Percentiles rank a stretch among this genome's conserved stretches.
Conservation (phyloP, 345 rosid genomes). For the Eucalyptus pauciflora region DNA sequence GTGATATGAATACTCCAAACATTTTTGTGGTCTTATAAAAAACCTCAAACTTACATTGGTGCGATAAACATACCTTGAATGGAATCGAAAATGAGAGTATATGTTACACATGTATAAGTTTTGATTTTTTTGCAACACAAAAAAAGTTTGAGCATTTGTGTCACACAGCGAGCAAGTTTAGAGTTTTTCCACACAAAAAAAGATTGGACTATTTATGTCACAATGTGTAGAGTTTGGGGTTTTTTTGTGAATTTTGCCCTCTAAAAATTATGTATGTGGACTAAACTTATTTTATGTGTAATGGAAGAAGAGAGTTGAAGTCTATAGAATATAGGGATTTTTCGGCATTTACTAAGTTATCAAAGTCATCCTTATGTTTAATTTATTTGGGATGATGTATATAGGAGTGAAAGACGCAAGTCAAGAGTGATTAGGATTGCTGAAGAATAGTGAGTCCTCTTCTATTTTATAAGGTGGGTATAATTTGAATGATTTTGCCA, state of each 20-base stretch:
- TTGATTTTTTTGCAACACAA: no score
- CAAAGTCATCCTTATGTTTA: not conserved
- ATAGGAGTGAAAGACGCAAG: not conserved
- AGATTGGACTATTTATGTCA: no score
- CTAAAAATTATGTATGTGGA: not conserved
- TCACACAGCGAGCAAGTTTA: no score
- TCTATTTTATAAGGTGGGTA: not conserved
- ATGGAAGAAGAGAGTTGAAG: not conserved
- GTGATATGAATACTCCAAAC: no score
- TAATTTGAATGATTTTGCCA: not conserved
- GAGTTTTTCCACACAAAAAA: no score
- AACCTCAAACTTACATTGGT: no score
- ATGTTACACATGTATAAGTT: no score
- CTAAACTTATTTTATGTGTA: not conserved
- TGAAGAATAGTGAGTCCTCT: not conserved
- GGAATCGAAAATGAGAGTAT: accelerated
- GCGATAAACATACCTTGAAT: no score
- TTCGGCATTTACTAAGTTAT: not conserved
- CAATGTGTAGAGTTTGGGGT: no score
- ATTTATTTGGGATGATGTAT: not conserved
- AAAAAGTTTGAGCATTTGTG: no score
- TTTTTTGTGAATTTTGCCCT: no score
- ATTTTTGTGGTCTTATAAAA: no score
- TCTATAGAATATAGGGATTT: not conserved
- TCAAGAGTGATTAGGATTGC: not conserved